Base-by-base conservation (phyloP, 2,329 filamentous ascomycete species). In the Alternaria rosae region DNA sequence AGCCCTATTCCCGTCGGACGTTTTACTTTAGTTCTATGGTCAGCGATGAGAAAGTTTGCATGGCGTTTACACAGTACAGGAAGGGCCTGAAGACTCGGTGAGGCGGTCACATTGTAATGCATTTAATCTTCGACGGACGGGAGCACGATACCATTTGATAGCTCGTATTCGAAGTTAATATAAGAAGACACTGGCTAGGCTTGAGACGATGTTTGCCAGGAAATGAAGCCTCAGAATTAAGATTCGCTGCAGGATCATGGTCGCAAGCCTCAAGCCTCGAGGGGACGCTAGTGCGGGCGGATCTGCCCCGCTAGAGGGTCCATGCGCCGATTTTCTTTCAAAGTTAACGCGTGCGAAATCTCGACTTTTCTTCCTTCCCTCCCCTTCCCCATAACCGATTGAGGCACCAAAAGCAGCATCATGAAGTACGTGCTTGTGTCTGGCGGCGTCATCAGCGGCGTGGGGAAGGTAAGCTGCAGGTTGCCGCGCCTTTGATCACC, bases 361-460 rank as follows among this genome's bases (percentile, higher is more conserved):
- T 65, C 57, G 38, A 51, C 61, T 67, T 60, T 57, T 55, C 68
- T 77, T 79, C 75, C 75, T 75, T 80, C 76, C 79, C 73, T 79
- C 80, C 80, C 77, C 65, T 71, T 80, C 78, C 74, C 76, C 77
- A 78, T 76, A 70, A 67, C 72, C 74, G 78, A 73, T 64, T 75
- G 73, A 79, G 78, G 60, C 70, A 71, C 79, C 75, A 75, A 76
- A 76, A 75, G 70, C 72, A 78, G 53, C 57, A 88, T 82, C 75
- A 93, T 93, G 91, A 92, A 92, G 84, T 92, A 92, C 85, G 89
- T 93, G 80, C 85, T 93, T 70, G 90, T 93, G 70, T 92, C 90
- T 71, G 91, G 91, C 85, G 91, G 90, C 66, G 76, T 78, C 57
- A 78, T 78, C 67, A 77, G 75, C 71, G 76, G 76, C 69, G 76